These are phyloP conservation scores for Phytophthora citricola DNA, from an alignment of 352 stramenopile species.

Conservation along the genomic window DNA sequence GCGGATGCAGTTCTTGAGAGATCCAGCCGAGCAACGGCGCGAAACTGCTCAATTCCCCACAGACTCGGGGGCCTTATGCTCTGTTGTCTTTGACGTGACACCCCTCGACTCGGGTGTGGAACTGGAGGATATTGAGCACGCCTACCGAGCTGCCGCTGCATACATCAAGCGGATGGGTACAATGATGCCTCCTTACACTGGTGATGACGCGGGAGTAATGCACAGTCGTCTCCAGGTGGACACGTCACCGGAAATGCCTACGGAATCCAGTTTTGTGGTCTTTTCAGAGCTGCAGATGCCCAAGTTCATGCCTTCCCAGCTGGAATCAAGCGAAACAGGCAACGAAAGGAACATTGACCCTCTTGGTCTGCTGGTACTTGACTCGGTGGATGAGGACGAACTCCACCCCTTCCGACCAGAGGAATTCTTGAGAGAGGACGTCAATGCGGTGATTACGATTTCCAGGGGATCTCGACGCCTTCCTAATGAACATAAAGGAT, in stretches of 20 bases:
- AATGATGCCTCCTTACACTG: conserved; percentile 23
- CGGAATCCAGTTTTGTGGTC: conserved; percentile 45
- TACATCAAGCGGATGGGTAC: conserved; percentile 23
- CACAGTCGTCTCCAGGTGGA: conserved; percentile 35
- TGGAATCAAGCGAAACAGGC: conserved; percentile 1
- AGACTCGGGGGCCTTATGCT: conserved; percentile 37
- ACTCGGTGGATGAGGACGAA: conserved; percentile 48
- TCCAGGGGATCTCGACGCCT: conserved; percentile 14
- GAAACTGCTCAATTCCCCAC: conserved; percentile 44
- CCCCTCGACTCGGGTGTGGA: conserved; percentile 25
- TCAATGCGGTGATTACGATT: conserved; percentile 35
- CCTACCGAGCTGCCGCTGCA: conserved; percentile 14
- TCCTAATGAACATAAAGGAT: background rate
- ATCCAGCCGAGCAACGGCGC: conserved; percentile 29
- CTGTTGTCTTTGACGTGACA: conserved; percentile 41
- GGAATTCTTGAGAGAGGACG: conserved; percentile 34
- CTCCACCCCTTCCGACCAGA: conserved; percentile 38
- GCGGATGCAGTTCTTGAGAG: conserved; percentile 53
- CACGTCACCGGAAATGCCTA: conserved; percentile 28
- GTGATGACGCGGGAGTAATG: conserved; percentile 32
- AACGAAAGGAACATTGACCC: conserved; percentile 8
- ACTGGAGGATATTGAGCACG: conserved; percentile 15
- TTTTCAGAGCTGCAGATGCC: conserved; percentile 37
- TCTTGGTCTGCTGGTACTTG: conserved; percentile 31
- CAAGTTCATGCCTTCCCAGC: background rate